Evolutionary conservation across 169 alveolate genomes (phyloP), one percentile per base, ranked within the genome.

Genomic region (Eimeria sp.): DNA sequence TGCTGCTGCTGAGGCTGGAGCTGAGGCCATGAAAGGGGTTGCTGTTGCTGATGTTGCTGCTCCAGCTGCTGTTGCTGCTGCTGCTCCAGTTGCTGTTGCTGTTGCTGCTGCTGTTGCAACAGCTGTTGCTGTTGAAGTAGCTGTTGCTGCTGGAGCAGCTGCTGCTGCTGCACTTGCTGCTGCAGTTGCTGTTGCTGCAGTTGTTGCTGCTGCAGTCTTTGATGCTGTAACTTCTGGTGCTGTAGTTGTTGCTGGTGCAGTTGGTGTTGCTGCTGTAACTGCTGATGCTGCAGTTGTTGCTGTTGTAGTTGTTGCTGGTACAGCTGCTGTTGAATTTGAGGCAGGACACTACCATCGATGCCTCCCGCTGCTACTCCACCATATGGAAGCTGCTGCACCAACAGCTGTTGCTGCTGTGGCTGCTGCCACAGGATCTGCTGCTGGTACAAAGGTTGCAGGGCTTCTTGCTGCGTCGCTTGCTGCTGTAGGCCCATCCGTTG

Each of bases 41-140:
- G 72, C 89, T 80, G 89, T 34, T 43, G 58, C 4, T 75, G 86
- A 1, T 75, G 86, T 34, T 75, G 61, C 86, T 43, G 86, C n/a
- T 75, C 49, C 51, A 20, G 92, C 78, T 57, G 73, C 58, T 43
- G 58, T 20, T 75, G 86, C 18, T 75, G 86, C 34, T 75, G 61
- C 86, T 43, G 86, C n/a, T 75, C 49, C 51, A 20, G 92, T 61
- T 57, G 73, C 58, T 58, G 61, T 43, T 34, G 92, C 40, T 84
- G 92, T 47, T 57, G 73, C 61, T 84, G 92, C 61, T 84, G 73
- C 63, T 84, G 92, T n/a, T 84, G 92, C 20, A 54, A 78, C 5
- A 30, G 73, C 25, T 57, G 92, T 16, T 84, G 92, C 92, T 84
- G 92, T 40, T 57, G 92, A 27, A 30, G 18, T 5, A 54, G 92